Conservation (phyloP, 2,329 filamentous ascomycete genomes). For the Clarireedia hainanense region DNA sequence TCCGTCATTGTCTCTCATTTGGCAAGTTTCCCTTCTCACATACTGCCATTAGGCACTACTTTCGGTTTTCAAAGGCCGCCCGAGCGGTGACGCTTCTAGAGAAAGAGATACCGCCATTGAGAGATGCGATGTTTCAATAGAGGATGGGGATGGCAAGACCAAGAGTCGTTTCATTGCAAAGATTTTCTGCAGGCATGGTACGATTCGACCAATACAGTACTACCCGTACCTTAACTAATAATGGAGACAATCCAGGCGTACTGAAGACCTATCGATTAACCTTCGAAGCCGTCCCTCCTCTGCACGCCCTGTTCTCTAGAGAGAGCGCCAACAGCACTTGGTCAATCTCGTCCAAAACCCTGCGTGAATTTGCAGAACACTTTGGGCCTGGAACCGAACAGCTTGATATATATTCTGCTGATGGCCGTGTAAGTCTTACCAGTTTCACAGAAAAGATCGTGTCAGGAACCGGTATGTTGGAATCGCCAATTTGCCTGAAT, state of each 20-base stretch:
- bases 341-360: slow-evolving; percentile 61
- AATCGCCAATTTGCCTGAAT: not conserved
- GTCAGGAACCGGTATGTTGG: slow-evolving; percentile 49
- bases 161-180: slow-evolving; percentile 69
- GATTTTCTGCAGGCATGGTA: slow-evolving; percentile 66
- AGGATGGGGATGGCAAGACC: slow-evolving; percentile 57
- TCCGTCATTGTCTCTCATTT: slow-evolving; percentile 24
- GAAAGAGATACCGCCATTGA: slow-evolving; percentile 66
- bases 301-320: slow-evolving; percentile 68
- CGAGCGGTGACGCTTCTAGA: slow-evolving; percentile 46
- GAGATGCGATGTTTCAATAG: slow-evolving; percentile 64
- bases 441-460: slow-evolving; percentile 75
- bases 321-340: slow-evolving; percentile 60
- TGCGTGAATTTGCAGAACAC: slow-evolving; percentile 71
- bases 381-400: slow-evolving; percentile 76
- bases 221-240: slow-evolving; percentile 1
- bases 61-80: slow-evolving; percentile 65
- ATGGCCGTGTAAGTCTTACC: slow-evolving; percentile 63
- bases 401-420: slow-evolving; percentile 67
- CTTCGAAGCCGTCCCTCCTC: slow-evolving; percentile 65
- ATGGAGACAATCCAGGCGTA: slow-evolving; percentile 41
- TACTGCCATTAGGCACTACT: slow-evolving; percentile 48
- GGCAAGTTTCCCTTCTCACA: not conserved
- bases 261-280: slow-evolving; percentile 71
- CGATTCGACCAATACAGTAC: not conserved